Percentiles rank a stretch among this genome's conserved stretches.
Evolutionary conservation across 768 basidiomycete genomes (phyloP).

Genomic region (Podaxis sp.): DNA sequence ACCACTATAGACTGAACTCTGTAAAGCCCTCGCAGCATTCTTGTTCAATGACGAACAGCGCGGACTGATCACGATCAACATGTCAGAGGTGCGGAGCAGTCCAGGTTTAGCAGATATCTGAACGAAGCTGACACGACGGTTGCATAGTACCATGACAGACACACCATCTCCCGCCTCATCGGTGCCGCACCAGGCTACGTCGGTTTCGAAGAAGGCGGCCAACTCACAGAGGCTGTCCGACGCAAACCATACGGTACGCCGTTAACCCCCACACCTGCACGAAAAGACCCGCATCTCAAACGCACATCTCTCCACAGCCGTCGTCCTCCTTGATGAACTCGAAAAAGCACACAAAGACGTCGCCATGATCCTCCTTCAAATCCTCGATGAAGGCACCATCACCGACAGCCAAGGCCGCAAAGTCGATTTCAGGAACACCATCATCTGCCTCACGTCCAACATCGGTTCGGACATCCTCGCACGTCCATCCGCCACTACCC

Average conservation of each 20-base stretch:
- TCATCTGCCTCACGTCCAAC: constrained; percentile 88
- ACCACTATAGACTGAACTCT: constrained; percentile 70
- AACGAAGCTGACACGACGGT: no score
- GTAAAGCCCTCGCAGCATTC: constrained; percentile 86
- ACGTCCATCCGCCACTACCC: constrained; percentile 57
- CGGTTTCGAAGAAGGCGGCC: constrained; percentile 88
- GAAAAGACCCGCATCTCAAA: background rate
- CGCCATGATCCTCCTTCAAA: constrained; percentile 85
- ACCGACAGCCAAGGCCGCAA: constrained; percentile 92
- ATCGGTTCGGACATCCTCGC: constrained; percentile 82
- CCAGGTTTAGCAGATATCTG: background rate
- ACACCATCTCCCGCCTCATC: constrained; percentile 87
- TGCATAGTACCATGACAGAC: constrained; percentile 79
- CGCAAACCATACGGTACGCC: constrained; percentile 80
- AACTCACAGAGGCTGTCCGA: constrained; percentile 90
- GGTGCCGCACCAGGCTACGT: constrained; percentile 94
- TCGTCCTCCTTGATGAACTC: constrained; percentile 81
- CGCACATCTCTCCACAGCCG: constrained; percentile 39
- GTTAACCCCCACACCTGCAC: background rate
- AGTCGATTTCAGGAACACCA: constrained; percentile 94
- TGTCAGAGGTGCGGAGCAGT: constrained; percentile 63
- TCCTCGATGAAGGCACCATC: constrained; percentile 85
- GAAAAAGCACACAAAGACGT: constrained; percentile 97
- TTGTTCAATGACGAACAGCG: constrained; percentile 87
- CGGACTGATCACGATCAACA: constrained; percentile 91